phyloP scores from a whole-genome alignment of 2,329 filamentous ascomycete species.

The Zasmidium citrigriseum region DNA sequence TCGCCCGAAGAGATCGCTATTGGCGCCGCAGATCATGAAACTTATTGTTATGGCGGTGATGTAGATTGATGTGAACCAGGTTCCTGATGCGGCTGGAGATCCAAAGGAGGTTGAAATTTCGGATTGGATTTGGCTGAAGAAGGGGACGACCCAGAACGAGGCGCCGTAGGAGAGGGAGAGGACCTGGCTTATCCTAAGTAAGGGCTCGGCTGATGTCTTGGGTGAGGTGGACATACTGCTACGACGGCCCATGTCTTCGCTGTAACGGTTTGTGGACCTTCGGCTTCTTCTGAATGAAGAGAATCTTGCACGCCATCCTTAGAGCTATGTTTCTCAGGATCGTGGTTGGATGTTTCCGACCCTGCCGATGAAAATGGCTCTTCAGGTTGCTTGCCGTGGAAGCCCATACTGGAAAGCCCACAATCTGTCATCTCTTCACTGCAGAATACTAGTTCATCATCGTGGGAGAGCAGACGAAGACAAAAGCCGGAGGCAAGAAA shows the following conservation, averaged over 20 bases:
- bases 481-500: too few species aligned
- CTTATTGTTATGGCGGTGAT: conserved; percentile 7
- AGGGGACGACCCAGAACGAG: conserved; percentile 11
- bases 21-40: conserved; percentile 13
- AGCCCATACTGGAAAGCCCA: too few species aligned
- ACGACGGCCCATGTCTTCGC: conserved; percentile 14
- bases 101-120: conserved; percentile 6
- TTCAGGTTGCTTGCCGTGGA: too few species aligned
- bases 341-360: background rate
- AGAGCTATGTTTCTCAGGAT: background rate
- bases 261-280: background rate
- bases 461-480: too few species aligned
- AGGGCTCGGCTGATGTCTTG: background rate
- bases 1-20: conserved; percentile 12
- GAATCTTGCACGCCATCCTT: background rate
- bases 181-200: background rate
- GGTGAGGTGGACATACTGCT: background rate
- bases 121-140: conserved; percentile 10
- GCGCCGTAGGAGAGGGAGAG: conserved; percentile 9
- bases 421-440: too few species aligned
- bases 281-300: background rate
- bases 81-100: conserved; percentile 1
- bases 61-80: conserved; percentile 12
- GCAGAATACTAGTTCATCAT: too few species aligned
- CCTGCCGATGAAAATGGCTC: background rate